Evolutionary conservation across 306 rosid genomes (phyloP), one percentile per base, ranked within the genome.

Genomic region (Purshia tridentata): DNA sequence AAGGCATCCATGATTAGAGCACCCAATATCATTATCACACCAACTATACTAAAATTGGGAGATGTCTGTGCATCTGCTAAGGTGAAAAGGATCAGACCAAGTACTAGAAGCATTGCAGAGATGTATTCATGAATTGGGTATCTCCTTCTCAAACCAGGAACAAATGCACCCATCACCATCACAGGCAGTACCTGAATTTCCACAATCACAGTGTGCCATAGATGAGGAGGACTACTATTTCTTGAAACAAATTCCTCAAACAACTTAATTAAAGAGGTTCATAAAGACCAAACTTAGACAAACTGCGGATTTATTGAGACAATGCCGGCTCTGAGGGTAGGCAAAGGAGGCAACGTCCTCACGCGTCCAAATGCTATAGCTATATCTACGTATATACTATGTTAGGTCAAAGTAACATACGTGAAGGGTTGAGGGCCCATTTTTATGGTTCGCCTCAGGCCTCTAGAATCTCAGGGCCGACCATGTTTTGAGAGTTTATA

Each of bases 121-220:
- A 83, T 67, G 74, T 88, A 88, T 76, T 88, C 90, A 59, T 75
- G 90, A 61, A 77, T 9, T 3, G 86, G 81, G 70, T 88, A 88
- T 79, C 75, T 88, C 80, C 90, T 83, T 72, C 85, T 88, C 81
- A 88, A 72, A n/a, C 90, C 90, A 54, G 92, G 90, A 68, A 88
- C 72, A 65, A 83, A 85, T 49, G 90, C 86, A 16, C 90, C 88
- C 90, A 88, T 88, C 47, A 85, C 51, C 92, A 88, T 88, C 40
- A 88, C 92, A 0, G 89, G 92, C 20, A 88, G 75, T 15, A 88
- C 88, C 92, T 88, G 81, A 57, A 78, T 69, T 62, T 59, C 47
- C 66, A 46, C 35, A 69, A 37, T 45, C 56, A 42, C 16, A 50
- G n/a, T 12, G 11, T 66, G 57, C 51, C 48, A 49, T 49, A 8